Evolutionary conservation across 1,139 yeast species (phyloP).

Genomic region (Kodamaea arcana): DNA sequence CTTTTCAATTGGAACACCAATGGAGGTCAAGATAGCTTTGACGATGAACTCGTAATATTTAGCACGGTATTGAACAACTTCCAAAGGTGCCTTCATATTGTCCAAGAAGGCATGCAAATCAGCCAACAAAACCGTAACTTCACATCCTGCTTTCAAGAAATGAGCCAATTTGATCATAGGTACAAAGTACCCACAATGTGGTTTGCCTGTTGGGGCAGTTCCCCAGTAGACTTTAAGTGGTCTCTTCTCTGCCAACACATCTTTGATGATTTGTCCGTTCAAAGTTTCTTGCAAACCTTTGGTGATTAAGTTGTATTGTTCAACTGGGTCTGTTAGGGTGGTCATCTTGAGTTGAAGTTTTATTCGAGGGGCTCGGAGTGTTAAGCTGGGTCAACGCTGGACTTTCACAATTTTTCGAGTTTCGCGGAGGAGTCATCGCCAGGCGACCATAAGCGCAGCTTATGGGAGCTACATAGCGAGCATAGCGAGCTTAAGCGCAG

Average conservation of each 20-base stretch:
- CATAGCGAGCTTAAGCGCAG: too few relatives aligned
- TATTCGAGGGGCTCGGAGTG: too few relatives aligned
- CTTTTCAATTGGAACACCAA: constrained; percentile 88
- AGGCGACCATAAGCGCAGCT: too few relatives aligned
- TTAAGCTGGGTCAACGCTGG: too few relatives aligned
- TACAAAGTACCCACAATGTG: constrained; percentile 98
- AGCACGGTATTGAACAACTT: constrained; percentile 84
- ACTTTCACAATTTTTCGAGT: too few relatives aligned
- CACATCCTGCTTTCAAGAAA: constrained; percentile 93
- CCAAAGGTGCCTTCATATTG: constrained; percentile 97
- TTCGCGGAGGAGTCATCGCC: too few relatives aligned
- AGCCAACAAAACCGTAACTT: constrained; percentile 89
- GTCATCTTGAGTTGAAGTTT: constrained; percentile 16
- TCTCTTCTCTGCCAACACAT: constrained; percentile 76
- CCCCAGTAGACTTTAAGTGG: constrained; percentile 95
- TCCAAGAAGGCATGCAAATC: constrained; percentile 96
- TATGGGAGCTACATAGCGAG: too few relatives aligned
- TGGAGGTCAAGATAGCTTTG: constrained; percentile 77
- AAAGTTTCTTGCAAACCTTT: constrained; percentile 88
- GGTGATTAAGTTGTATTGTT: constrained; percentile 75
- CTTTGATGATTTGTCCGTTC: constrained; percentile 82
- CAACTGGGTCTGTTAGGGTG: constrained; percentile 42
- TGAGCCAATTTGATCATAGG: constrained; percentile 97
- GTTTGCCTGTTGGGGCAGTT: constrained; percentile 85
- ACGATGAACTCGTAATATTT: constrained; percentile 80